Evolutionary conservation across 2,329 filamentous ascomycete species (phyloP), one percentile per base, ranked within the genome.

Genomic region (Zelopaecilomyces penicillatus): DNA sequence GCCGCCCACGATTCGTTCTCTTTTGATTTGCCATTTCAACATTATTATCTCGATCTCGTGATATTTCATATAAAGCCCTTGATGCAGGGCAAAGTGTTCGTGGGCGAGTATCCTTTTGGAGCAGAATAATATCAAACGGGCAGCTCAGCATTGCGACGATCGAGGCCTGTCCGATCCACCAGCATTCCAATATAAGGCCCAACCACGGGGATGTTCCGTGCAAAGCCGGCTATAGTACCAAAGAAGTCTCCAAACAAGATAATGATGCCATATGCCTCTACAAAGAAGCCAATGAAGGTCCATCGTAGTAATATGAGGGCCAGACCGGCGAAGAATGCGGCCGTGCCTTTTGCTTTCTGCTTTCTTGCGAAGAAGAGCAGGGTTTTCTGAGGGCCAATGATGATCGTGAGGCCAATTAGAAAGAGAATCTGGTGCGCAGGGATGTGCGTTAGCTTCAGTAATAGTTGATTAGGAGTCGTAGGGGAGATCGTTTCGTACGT

Each of bases 181-280:
- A 73, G 74, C 53, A 78, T 69, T 47, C 87, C 85, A 59, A 96
- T 84, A 57, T 90, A 94, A 4, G 90, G 87, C 4, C 91, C 91
- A 5, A 97, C 71, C 6, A 96, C 75, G 0, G 93, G 91, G 8
- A 95, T 68, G 49, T 86, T 88, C 45, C 87, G 82, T 34, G 87
- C 87, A 59, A 97, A 95, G 11, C 86, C 80, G 0, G 85, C 86
- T 52, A 97, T 90, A 19, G 91, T 97, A 40, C 89, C 87, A 47
- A 97, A 76, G 68, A 97, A 97, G 66, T 98, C 93, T 32, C 93
- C 93, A 68, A 98, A 98, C 32, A 98, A 71, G 42, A 96, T 78
- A 54, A 94, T 77, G 53, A 98, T 91, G 30, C 93, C 93, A 67
- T 97, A 97, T 4, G 91, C 67, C 67, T 98, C 93, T 55, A 97